Percentiles rank a stretch among this genome's conserved stretches.
These are phyloP conservation scores for Buxus sempervirens DNA, from an alignment of 164 flowering plant genomes.

Conservation along the genomic window DNA sequence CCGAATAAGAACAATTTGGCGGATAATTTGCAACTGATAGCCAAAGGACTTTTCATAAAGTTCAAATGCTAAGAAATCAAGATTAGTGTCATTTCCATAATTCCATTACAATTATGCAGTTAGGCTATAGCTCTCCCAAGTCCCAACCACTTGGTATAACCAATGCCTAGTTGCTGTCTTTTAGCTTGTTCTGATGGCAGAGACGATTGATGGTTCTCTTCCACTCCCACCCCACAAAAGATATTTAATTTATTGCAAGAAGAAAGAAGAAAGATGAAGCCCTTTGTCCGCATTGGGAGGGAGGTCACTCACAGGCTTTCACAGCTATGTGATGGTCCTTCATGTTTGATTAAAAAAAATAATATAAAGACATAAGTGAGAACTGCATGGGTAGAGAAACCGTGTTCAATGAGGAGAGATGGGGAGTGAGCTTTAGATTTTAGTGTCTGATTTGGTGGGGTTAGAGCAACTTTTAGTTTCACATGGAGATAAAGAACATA, in stretches of 20 bases:
- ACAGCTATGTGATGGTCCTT: constrained; percentile 10
- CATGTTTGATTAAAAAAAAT: neutral
- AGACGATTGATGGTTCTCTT: neutral
- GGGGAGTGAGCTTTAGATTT: constrained; percentile 10
- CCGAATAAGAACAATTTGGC: no score
- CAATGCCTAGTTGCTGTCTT: neutral
- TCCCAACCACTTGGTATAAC: neutral
- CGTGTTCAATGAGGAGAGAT: constrained; percentile 5
- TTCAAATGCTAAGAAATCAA: no score
- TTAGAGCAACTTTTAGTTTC: neutral
- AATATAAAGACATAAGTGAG: no score
- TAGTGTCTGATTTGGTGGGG: constrained; percentile 14
- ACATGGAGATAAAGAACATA: neutral
- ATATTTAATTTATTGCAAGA: no score
- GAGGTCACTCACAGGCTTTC: neutral
- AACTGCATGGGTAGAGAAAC: constrained; percentile 10
- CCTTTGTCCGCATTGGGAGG: neutral
- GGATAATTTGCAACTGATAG: no score
- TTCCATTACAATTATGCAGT: neutral
- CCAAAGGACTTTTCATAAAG: no score
- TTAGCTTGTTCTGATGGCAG: neutral
- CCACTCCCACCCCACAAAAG: no score
- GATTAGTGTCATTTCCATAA: no score
- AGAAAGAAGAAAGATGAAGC: neutral
- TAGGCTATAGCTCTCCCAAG: neutral